These are phyloP conservation scores for Astraeus odoratus DNA, from an alignment of 768 basidiomycete genomes.

Conservation along the genomic window DNA sequence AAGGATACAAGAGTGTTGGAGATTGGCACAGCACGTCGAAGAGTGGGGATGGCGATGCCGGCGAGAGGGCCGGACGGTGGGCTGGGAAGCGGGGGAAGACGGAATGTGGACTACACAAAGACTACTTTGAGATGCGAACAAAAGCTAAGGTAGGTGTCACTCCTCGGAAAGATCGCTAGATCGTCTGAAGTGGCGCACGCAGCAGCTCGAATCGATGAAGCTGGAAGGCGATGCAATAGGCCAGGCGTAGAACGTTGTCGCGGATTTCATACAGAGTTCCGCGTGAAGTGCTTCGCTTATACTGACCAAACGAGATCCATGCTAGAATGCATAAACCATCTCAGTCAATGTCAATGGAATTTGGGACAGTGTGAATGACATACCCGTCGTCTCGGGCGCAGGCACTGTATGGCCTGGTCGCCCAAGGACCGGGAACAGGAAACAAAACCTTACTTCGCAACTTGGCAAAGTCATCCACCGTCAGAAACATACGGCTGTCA, in stretches of 20 bases:
- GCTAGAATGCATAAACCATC: background rate
- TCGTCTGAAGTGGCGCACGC: background rate
- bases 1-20: constrained; percentile 93
- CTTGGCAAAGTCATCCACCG: background rate
- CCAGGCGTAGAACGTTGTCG: background rate
- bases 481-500: constrained; percentile 1
- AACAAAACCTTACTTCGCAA: background rate
- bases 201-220: constrained; percentile 3
- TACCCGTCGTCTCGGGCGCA: background rate
- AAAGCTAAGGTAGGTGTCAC: constrained; percentile 34
- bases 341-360: background rate
- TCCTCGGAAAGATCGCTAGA: background rate
- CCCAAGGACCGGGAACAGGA: background rate
- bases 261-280: background rate
- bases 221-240: background rate
- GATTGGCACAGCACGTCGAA: constrained; percentile 94
- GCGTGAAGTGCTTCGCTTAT: background rate
- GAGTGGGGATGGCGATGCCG: constrained; percentile 57
- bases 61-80: constrained; percentile 91
- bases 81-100: constrained; percentile 78
- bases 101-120: constrained; percentile 92
- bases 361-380: background rate
- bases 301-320: background rate
- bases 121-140: constrained; percentile 74
- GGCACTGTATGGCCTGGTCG: background rate